Conservation (phyloP, 2,329 filamentous ascomycete genomes). For the Alternaria sp. region DNA sequence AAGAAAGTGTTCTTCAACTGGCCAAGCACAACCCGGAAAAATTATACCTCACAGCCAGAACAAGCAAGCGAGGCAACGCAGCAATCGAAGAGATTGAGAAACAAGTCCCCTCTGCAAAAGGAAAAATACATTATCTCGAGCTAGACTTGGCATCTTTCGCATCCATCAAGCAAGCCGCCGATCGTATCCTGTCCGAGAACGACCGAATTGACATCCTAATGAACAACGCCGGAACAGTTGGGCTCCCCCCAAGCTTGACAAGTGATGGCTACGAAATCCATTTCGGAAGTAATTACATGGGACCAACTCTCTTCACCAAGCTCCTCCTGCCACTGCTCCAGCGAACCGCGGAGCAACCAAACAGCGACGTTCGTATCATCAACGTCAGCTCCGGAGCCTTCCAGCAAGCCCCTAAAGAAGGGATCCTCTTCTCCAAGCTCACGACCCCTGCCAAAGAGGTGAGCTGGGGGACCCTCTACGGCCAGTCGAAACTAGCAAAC, state of each 20-base stretch:
- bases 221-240: constrained; percentile 54
- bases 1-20: constrained; percentile 52
- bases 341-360: constrained; percentile 26
- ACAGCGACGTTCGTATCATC: constrained; percentile 55
- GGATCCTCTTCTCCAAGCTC: constrained; percentile 46
- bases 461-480: constrained; percentile 42
- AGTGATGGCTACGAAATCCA: constrained; percentile 58
- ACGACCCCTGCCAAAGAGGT: constrained; percentile 26
- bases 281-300: constrained; percentile 59
- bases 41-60: constrained; percentile 55
- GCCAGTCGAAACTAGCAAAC: constrained; percentile 59
- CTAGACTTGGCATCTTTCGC: constrained; percentile 49
- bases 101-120: constrained; percentile 4
- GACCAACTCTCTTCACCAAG: constrained; percentile 55
- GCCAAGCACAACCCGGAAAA: constrained; percentile 52
- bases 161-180: constrained; percentile 43
- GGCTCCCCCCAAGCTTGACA: constrained; percentile 38
- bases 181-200: constrained; percentile 34
- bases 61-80: constrained; percentile 12
- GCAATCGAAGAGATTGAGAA: constrained; percentile 21
- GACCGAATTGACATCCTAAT: constrained; percentile 54
- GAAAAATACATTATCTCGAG: constrained; percentile 15
- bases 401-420: constrained; percentile 33
- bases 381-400: constrained; percentile 40
- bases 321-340: constrained; percentile 54